Percentiles rank a stretch among this genome's conserved stretches.
phyloP scores from a whole-genome alignment of 1,284 basidiomycete species.

The Lentinula novae-zelandiae region DNA sequence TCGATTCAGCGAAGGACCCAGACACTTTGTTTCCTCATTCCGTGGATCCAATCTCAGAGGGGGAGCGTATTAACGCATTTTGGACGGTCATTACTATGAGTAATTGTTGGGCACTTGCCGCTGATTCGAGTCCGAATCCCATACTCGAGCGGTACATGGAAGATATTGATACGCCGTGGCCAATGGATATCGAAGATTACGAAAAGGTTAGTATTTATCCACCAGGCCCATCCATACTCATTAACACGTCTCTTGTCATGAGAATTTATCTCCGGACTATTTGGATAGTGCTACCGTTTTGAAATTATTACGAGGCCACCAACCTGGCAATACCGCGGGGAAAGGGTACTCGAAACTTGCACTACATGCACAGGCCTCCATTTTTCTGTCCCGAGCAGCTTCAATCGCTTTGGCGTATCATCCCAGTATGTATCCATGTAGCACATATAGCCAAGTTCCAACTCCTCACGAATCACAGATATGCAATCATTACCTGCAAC shows the following conservation, averaged over 20 bases:
- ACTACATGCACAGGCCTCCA: conserved; percentile 11
- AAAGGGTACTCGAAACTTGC: background rate
- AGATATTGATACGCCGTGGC: conserved; percentile 10
- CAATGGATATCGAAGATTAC: conserved; percentile 4
- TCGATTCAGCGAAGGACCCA: background rate
- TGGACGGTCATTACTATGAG: conserved; percentile 2
- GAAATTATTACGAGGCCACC: background rate
- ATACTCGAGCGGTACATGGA: background rate
- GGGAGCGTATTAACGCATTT: conserved; percentile 12
- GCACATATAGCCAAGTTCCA: background rate
- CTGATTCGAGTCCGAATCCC: background rate
- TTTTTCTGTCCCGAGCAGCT: conserved; percentile 10
- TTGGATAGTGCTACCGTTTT: background rate
- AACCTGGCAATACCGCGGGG: background rate
- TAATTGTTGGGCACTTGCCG: conserved; percentile 7
- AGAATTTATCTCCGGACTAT: background rate
- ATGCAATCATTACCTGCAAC: background rate
- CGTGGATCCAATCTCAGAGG: conserved; percentile 5
- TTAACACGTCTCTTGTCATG: background rate
- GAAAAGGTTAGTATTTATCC: background rate
- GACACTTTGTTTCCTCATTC: background rate
- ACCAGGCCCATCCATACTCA: no score
- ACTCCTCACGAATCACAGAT: background rate
- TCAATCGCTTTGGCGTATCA: background rate
- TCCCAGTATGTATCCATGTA: background rate